Conservation (phyloP, 106 monocot species). For the Alisma plantagoaquatica region DNA sequence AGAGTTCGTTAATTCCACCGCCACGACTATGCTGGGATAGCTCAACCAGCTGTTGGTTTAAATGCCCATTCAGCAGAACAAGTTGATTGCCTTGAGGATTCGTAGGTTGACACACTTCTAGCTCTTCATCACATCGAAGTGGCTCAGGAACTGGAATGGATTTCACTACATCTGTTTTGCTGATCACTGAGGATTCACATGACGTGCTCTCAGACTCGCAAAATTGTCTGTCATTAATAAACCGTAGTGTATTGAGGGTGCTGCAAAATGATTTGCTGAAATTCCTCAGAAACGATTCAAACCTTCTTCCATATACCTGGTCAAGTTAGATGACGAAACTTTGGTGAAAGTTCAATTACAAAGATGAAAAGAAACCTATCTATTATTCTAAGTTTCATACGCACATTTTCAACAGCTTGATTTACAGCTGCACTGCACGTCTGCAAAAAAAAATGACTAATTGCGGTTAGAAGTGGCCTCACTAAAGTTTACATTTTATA, state of each 20-base stretch:
- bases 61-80: constrained; percentile 19
- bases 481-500: neutral
- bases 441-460: constrained; percentile 29
- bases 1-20: constrained; percentile 24
- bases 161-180: too few species aligned
- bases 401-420: constrained; percentile 72
- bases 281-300: constrained; percentile 60
- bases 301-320: constrained; percentile 67
- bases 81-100: constrained; percentile 33
- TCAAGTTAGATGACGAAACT: too few species aligned
- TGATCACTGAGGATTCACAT: neutral
- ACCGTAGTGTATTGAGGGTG: constrained; percentile 62
- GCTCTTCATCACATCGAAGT: constrained; percentile 3
- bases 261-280: constrained; percentile 84
- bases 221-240: constrained; percentile 26
- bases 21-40: constrained; percentile 11
- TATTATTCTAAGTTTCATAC: constrained; percentile 10
- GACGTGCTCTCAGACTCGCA: neutral
- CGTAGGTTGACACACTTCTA: constrained; percentile 6
- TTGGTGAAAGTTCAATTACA: too few species aligned
- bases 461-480: neutral
- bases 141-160: constrained; percentile 3
- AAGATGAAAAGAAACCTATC: neutral
- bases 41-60: constrained; percentile 28
- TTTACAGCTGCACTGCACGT: constrained; percentile 69